Evolutionary conservation across 2,329 filamentous ascomycete species (phyloP).

Genomic region (Fusarium sp.): DNA sequence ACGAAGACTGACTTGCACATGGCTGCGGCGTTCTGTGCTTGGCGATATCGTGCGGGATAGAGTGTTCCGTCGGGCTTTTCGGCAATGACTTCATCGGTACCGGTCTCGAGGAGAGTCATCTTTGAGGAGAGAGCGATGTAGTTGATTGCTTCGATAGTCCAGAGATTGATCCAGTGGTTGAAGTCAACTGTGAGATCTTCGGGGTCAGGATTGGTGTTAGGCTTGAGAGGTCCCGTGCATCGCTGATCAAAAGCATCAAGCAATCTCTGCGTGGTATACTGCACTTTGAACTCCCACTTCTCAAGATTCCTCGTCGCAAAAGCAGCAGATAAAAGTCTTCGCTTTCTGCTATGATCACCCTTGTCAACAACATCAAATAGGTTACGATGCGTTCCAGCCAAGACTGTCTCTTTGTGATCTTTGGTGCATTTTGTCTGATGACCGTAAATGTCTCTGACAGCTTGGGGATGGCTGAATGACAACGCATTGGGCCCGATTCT

Average conservation of each 20-base stretch:
- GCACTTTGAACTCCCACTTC: slow-evolving; percentile 65
- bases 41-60: slow-evolving; percentile 58
- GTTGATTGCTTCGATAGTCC: slow-evolving; percentile 66
- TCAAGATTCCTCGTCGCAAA: slow-evolving; percentile 65
- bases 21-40: slow-evolving; percentile 61
- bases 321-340: slow-evolving; percentile 60
- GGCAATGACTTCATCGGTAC: slow-evolving; percentile 56
- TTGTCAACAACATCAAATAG: slow-evolving; percentile 64
- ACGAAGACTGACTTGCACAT: slow-evolving; percentile 60
- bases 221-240: slow-evolving; percentile 52
- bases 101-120: slow-evolving; percentile 62
- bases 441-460: slow-evolving; percentile 50
- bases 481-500: slow-evolving; percentile 43
- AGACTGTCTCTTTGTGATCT: slow-evolving; percentile 56
- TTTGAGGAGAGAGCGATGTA: slow-evolving; percentile 64
- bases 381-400: slow-evolving; percentile 60
- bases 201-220: slow-evolving; percentile 37
- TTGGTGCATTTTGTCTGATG: slow-evolving; percentile 62
- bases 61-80: slow-evolving; percentile 57
- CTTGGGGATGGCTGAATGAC: slow-evolving; percentile 36
- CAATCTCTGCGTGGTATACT: slow-evolving; percentile 61
- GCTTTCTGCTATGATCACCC: slow-evolving; percentile 61
- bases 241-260: slow-evolving; percentile 55
- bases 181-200: slow-evolving; percentile 60
- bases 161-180: slow-evolving; percentile 63